Evolutionary conservation across 1,139 yeast genomes (phyloP), one percentile per base, ranked within the genome.

Genomic region (Pichia sp.): DNA sequence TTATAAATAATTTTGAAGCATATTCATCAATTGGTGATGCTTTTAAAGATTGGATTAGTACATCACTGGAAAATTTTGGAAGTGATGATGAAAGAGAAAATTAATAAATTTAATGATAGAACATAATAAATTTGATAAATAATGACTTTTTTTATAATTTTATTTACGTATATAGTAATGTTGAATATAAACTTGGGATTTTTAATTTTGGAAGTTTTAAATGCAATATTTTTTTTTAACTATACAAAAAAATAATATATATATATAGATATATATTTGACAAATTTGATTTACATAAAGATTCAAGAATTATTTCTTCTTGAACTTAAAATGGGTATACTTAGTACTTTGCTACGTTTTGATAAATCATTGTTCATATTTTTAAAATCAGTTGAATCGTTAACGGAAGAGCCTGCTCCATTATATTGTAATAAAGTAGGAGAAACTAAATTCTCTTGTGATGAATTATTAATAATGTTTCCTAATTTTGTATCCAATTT

Each of bases 11-110:
- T 49, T 65, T 66, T 53, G 70, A 67, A 47, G 58, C 62, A 28
- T 67, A 67, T 50, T 56, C 67, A 2, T 58, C 64, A 8, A 59
- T 67, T 10, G 55, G 68, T 30, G 70, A 67, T 39, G 70, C 70
- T 1, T 66, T 67, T 50, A 65, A 60, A 50, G 70, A 67, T 51
- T 67, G 70, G 70, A 43, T 66, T 42, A 60, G 49, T 46, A 50
- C 60, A 5, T 54, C 64, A 30, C 31, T 57, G 25, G 38, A 50
- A 11, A 44, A 51, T 44, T 41, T 43, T 22, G 39, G 45, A 10
- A 46, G 47, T 34, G 50, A 53, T 44, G 46, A 49, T 36, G 50
- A 47, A 39, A 25, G 8, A 22, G 29, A 38, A n/a, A 28, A 28
- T 13, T 18, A 22, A 11, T 28, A 34, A 43, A 34, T 38, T 36